A percentile compares a stretch with the other conserved stretches of the same genome.
phyloP scores from a whole-genome alignment of 306 rosid genomes.

The Vachellia collinsii region DNA sequence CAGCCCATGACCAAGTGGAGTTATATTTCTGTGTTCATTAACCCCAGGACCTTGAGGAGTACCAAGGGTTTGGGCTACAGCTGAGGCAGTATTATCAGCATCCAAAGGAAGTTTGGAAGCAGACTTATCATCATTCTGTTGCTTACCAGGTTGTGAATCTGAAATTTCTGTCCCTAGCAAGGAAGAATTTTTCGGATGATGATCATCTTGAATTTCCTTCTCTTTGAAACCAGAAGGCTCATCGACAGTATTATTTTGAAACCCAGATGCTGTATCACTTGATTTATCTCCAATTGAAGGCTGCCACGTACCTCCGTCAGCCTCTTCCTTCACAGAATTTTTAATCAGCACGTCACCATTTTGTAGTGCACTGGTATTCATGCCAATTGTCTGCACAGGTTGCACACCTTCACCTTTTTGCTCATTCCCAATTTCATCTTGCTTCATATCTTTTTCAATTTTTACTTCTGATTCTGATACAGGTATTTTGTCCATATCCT shows the following conservation, averaged over 20 bases:
- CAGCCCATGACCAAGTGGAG: conserved; percentile 38
- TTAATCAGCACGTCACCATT: conserved; percentile 55
- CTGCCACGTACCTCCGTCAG: conserved; percentile 45
- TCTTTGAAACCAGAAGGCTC: conserved; percentile 44
- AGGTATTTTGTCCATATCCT: conserved; percentile 43
- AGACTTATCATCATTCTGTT: conserved; percentile 47
- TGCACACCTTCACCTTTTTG: conserved; percentile 50
- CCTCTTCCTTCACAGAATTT: conserved; percentile 51
- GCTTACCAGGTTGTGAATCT: conserved; percentile 50
- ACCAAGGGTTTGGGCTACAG: conserved; percentile 49
- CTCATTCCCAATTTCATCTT: conserved; percentile 44
- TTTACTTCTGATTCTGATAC: conserved; percentile 44
- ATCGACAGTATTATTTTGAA: conserved; percentile 44
- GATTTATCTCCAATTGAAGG: conserved; percentile 38
- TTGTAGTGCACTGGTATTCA: conserved; percentile 42
- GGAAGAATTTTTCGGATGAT: conserved; percentile 38
- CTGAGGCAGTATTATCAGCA: conserved; percentile 44
- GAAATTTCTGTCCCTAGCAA: conserved; percentile 41
- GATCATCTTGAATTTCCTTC: conserved; percentile 53
- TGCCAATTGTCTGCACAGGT: conserved; percentile 38
- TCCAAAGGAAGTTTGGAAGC: conserved; percentile 42
- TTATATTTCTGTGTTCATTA: conserved; percentile 40
- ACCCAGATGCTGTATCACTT: conserved; percentile 39
- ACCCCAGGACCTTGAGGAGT: conserved; percentile 37
- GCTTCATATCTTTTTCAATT: conserved; percentile 48